Evolutionary conservation across 1,284 basidiomycete species (phyloP), one percentile per base, ranked within the genome.

Genomic region (Xerocomus nothofagi): DNA sequence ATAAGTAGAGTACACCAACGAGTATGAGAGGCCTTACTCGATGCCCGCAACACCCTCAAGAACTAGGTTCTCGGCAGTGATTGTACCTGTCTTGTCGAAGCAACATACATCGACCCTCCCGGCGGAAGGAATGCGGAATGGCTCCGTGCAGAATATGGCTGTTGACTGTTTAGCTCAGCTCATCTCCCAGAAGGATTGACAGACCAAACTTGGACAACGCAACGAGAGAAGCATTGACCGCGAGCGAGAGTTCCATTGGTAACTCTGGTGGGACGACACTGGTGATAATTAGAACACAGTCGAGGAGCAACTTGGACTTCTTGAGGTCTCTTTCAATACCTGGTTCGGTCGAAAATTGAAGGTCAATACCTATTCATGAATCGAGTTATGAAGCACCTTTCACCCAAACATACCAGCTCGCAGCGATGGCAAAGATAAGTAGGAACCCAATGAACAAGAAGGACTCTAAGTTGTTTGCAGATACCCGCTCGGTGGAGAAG

Each of bases 111-210:
- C 94, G 6, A 98, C 93, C 26, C 91, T 82, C 7, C 95, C 94
- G 10, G 94, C 94, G 54, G 78, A 90, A 0, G 95, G 93, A 58
- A 98, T 98, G 23, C 95, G 83, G 82, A 98, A 98, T 0, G 94
- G 94, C 64, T 98, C 94, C 11, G 94, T 98, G 67, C 94, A 98
- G 74, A 95, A 98, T 54, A 98, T 98, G 8, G 93, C 93, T 94
- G 7, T 55, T 15, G 30, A 37, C 10, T 23, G 29, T 50, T 57
- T 26, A 53, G 49, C 11, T 20, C 3, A 2, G 14, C 3, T 44
- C 27, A 21, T 4, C 17, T 18, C 20, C 21, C 9, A 41, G 38
- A 24, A 21, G n/a, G 24, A 34, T 20, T 14, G 6, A 66, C 75
- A 8, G 56, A 93, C 91, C 88, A 68, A 78, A 92, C 72, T 98